Conservation (phyloP, 2,329 filamentous ascomycete genomes). For the Penicillium italicum region DNA sequence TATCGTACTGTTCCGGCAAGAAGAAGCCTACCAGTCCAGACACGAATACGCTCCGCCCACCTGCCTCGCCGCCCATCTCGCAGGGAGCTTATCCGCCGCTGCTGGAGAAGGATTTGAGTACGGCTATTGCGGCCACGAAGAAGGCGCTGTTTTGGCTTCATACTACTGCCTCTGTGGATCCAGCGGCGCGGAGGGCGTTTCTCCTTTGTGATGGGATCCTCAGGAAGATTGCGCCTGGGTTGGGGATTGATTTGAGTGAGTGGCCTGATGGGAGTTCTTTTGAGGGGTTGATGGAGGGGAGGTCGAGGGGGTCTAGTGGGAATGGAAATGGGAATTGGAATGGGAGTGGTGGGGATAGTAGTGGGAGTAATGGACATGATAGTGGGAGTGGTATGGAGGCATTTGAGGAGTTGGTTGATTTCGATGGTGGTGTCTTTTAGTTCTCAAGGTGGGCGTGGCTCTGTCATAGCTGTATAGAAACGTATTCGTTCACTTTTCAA, state of each 20-base stretch:
- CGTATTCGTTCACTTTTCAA: too few species aligned
- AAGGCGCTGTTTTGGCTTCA: conserved; percentile 42
- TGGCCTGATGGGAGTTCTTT: conserved; percentile 24
- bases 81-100: conserved; percentile 13
- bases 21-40: not conserved
- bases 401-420: conserved; percentile 21
- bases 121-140: conserved; percentile 29
- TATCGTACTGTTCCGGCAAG: conserved; percentile 23
- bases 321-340: not conserved
- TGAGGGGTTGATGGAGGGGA: not conserved
- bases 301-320: not conserved
- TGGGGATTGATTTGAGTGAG: conserved; percentile 31
- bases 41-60: not conserved
- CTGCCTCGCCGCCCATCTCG: not conserved
- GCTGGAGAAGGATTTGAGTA: conserved; percentile 21
- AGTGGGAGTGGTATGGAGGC: conserved; percentile 8
- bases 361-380: not conserved
- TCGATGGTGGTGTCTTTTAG: conserved; percentile 11
- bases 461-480: too few species aligned
- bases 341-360: not conserved
- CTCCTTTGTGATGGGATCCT: conserved; percentile 33
- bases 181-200: conserved; percentile 37
- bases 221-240: conserved; percentile 27
- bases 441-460: too few species aligned
- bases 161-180: conserved; percentile 29